Evolutionary conservation across 2,329 filamentous ascomycete genomes (phyloP).

Genomic region (Aspergillus sp.): DNA sequence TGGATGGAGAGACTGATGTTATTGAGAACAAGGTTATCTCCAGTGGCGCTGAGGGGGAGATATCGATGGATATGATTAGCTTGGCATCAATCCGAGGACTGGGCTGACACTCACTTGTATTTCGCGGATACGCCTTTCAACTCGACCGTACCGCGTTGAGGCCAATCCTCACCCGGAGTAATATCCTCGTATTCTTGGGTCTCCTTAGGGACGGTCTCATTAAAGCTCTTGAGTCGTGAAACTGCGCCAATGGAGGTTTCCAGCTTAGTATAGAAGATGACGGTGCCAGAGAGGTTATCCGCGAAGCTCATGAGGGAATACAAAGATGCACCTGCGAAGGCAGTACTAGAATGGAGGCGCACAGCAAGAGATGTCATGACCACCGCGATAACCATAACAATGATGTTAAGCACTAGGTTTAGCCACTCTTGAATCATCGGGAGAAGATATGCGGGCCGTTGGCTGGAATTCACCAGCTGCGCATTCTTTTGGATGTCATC

Average conservation of each 20-base stretch:
- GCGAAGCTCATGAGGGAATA: slow-evolving; percentile 13
- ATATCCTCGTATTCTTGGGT: no score
- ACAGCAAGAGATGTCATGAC: slow-evolving; percentile 39
- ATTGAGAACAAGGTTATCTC: no score
- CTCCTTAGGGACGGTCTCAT: no score
- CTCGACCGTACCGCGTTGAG: neutral
- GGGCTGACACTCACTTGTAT: neutral
- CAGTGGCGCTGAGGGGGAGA: no score
- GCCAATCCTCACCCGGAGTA: neutral
- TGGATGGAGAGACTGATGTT: neutral
- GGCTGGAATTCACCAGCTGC: slow-evolving; percentile 30
- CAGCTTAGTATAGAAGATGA: slow-evolving; percentile 10
- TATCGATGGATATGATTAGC: no score
- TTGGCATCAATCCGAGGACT: no score
- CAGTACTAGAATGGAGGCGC: slow-evolving; percentile 24
- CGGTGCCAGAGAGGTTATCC: slow-evolving; percentile 6
- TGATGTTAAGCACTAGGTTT: slow-evolving; percentile 39
- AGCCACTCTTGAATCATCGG: slow-evolving; percentile 39
- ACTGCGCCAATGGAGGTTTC: slow-evolving; percentile 14
- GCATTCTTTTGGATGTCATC: no score
- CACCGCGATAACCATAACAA: slow-evolving; percentile 24
- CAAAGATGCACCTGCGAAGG: slow-evolving; percentile 10
- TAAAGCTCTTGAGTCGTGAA: slow-evolving; percentile 3
- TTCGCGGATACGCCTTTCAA: slow-evolving; percentile 5
- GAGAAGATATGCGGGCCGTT: slow-evolving; percentile 38